Conservation (phyloP, 768 basidiomycete species). For the Royoungia palumana region DNA sequence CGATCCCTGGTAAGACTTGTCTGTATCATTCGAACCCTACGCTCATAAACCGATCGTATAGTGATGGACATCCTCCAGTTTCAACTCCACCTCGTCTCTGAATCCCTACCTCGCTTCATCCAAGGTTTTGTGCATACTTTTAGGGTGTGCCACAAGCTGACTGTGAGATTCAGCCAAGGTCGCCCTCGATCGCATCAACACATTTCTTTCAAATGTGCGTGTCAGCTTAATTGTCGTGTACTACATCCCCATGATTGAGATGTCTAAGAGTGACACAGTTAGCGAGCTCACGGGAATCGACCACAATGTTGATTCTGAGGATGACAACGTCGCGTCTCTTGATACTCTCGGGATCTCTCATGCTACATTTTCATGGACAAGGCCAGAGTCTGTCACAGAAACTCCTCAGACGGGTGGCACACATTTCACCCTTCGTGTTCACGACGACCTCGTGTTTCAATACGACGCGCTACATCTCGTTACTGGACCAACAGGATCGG, state of each 20-base stretch:
- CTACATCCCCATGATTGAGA: neutral
- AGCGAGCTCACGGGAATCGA: neutral
- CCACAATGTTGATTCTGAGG: neutral
- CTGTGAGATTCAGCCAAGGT: conserved; percentile 13
- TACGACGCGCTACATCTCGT: conserved; percentile 52
- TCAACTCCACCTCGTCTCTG: neutral
- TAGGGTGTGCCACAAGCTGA: neutral
- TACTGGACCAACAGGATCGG: conserved; percentile 56
- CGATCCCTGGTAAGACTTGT: conserved; percentile 4
- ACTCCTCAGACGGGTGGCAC: conserved; percentile 20
- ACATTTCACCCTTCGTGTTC: conserved; percentile 46
- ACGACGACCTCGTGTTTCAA: conserved; percentile 53
- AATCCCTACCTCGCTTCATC: conserved; percentile 1
- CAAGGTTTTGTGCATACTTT: conserved; percentile 15
- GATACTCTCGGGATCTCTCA: conserved; percentile 5
- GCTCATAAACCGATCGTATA: neutral
- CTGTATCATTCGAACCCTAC: neutral
- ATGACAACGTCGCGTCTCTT: neutral
- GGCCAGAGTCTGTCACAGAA: neutral
- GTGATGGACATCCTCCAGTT: conserved; percentile 1
- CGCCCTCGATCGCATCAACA: conserved; percentile 9
- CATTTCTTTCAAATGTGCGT: conserved; percentile 4
- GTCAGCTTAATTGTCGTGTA: neutral
- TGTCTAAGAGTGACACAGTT: conserved; percentile 1
- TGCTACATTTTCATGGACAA: conserved; percentile 9